Evolutionary conservation across 2,329 filamentous ascomycete species (phyloP).

Genomic region (Botrytis aclada): DNA sequence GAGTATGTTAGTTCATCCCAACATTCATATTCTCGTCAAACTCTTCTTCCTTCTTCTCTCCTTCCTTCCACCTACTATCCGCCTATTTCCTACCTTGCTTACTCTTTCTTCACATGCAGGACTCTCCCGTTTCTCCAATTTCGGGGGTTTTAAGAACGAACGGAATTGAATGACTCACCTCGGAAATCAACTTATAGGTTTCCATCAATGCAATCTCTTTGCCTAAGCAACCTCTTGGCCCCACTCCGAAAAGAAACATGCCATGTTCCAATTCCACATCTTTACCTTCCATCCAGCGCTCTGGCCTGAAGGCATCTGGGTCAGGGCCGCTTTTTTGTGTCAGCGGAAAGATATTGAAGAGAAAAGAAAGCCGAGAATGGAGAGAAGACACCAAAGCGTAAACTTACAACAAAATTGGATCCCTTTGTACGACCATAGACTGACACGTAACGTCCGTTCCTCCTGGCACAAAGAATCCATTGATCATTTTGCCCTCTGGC

Average conservation of each 20-base stretch:
- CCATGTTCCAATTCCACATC: slow-evolving; percentile 21
- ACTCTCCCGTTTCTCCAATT: background rate
- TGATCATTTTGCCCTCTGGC: background rate
- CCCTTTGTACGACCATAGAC: slow-evolving; percentile 52
- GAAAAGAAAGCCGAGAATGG: rapidly evolving
- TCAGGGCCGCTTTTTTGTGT: slow-evolving; percentile 41
- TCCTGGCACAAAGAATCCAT: background rate
- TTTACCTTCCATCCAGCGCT: slow-evolving; percentile 48
- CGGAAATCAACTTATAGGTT: slow-evolving; percentile 28
- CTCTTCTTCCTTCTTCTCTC: background rate
- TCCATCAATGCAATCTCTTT: slow-evolving; percentile 34
- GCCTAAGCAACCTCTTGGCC: slow-evolving; percentile 29
- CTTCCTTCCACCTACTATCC: background rate
- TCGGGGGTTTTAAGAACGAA: background rate
- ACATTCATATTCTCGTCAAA: background rate
- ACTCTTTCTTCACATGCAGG: background rate
- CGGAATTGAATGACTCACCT: slow-evolving; percentile 22
- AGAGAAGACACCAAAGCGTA: background rate
- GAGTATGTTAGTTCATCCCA: background rate
- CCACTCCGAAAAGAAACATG: slow-evolving; percentile 30
- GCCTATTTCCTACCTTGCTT: background rate
- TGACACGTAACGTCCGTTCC: slow-evolving; percentile 49
- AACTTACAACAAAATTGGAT: slow-evolving; percentile 43
- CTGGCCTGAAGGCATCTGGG: slow-evolving; percentile 51
- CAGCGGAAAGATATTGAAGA: background rate